Base-by-base conservation (phyloP, 208 protist genomes). In the Trypanosoma caninum region DNA sequence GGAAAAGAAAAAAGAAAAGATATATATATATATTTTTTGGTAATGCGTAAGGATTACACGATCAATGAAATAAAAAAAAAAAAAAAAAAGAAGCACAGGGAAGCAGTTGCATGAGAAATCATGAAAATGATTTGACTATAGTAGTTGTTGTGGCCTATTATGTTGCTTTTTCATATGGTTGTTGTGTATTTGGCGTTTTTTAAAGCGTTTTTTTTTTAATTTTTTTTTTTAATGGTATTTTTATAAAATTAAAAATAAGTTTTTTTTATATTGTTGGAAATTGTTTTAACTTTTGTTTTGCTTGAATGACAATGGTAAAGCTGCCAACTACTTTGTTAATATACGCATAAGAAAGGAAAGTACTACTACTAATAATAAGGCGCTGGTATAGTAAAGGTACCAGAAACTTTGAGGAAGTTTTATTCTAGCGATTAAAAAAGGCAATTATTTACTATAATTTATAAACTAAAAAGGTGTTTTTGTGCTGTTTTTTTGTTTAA, bases 31-130 rank as follows among this genome's bases (percentile, higher is more conserved):
- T 38, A 7, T 38, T 7, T 38, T 13, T 38, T 13, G 7, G 34
- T 38, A 7, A n/a, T 38, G 13, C 13, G 34, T 38, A 13, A 48
- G 3, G 16, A 27, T n/a, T n/a, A n/a, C n/a, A n/a, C n/a, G n/a
- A 22, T 16, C 10, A 50, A 11, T 18, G 23, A 25, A 50, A 50
- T 31, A 27, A 22, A 42, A 10, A 37, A n/a, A 23, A 27, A 37
- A 59, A 44, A 41, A 30, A 33, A 51, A 20, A 28, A 20, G 20
- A 38, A 51, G 38, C 33, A 42, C 37, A 50, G 38, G 55, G 54
- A 61, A 55, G 59, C 34, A 52, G 38, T 41, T 62, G 16, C 18
- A 41, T 30, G 46, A 4, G 25, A 33, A 34, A 4, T 9, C 9
- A n/a, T 63, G 16, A 47, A 34, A 37, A 44, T 37, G 42, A n/a